Percentiles rank a stretch among this genome's conserved stretches.
Evolutionary conservation across 257 asterid genomes (phyloP).

Genomic region (Nicotiana benthamiana): DNA sequence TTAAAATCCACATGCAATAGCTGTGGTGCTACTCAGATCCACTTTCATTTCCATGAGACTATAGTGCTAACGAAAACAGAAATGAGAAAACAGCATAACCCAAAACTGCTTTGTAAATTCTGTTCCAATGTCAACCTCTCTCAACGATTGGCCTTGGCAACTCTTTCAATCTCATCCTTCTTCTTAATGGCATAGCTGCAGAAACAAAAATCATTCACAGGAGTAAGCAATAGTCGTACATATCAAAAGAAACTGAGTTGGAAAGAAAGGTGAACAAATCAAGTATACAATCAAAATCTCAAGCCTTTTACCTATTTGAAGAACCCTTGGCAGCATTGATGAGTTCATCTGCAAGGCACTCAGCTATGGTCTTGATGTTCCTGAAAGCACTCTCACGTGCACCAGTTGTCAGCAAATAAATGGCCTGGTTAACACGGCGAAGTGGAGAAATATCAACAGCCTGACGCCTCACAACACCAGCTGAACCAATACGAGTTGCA

Average conservation of each 20-base stretch:
- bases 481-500: constrained; percentile 75
- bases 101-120: constrained; percentile 6
- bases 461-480: constrained; percentile 70
- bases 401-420: constrained; percentile 52
- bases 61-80: neutral
- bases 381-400: too few relatives aligned
- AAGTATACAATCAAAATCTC: too few relatives aligned
- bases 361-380: too few relatives aligned
- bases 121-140: neutral
- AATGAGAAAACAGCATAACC: neutral
- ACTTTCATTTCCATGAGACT: neutral
- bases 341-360: too few relatives aligned
- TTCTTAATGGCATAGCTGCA: constrained; percentile 83
- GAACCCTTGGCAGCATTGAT: too few relatives aligned
- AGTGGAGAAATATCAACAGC: constrained; percentile 84
- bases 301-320: too few relatives aligned
- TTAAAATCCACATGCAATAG: neutral
- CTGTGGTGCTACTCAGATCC: neutral
- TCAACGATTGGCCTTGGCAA: constrained; percentile 87
- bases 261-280: too few relatives aligned
- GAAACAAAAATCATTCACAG: neutral
- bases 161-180: constrained; percentile 92
- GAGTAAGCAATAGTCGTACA: neutral
- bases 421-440: constrained; percentile 68
- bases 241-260: too few relatives aligned